Evolutionary conservation across 345 rosid genomes (phyloP).

Genomic region (Gynandropsis gynandra): DNA sequence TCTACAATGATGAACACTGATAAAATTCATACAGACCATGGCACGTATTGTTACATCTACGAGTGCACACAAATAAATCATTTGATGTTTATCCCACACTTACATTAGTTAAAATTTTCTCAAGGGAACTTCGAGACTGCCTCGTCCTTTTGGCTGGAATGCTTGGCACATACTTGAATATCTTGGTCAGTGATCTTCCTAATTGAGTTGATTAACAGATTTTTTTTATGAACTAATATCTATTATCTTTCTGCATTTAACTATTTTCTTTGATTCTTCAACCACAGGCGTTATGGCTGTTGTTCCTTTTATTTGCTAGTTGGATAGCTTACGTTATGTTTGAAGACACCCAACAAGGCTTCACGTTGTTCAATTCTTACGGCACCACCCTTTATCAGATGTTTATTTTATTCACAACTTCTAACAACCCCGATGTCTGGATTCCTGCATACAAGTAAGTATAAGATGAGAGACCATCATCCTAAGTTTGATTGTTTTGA

Average conservation of each 20-base stretch:
- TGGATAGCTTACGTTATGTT: constrained; percentile 96
- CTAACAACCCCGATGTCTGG: constrained; percentile 99
- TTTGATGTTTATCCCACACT: neutral
- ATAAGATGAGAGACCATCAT: constrained; percentile 11
- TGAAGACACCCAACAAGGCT: constrained; percentile 91
- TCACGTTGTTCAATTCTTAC: constrained; percentile 58
- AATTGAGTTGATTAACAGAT: constrained; percentile 15
- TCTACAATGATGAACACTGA: neutral
- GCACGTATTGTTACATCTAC: constrained; percentile 5
- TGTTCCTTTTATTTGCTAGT: constrained; percentile 83
- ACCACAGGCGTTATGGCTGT: constrained; percentile 76
- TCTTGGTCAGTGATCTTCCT: constrained; percentile 60
- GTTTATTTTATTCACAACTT: constrained; percentile 89
- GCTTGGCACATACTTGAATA: constrained; percentile 72
- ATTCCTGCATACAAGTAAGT: constrained; percentile 96
- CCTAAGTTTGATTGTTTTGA: constrained; percentile 10
- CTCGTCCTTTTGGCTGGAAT: constrained; percentile 75
- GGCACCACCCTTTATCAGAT: constrained; percentile 76
- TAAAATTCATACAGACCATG: neutral
- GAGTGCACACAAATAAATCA: neutral
- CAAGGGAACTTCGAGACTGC: constrained; percentile 65
- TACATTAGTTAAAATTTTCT: constrained; percentile 11
- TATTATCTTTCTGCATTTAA: constrained; percentile 9
- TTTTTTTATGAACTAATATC: constrained; percentile 7
- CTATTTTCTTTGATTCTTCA: constrained; percentile 23